A percentile compares a stretch with the other conserved stretches of the same genome.
phyloP scores from a whole-genome alignment of 352 stramenopile species.

The Pythium oligandrum region DNA sequence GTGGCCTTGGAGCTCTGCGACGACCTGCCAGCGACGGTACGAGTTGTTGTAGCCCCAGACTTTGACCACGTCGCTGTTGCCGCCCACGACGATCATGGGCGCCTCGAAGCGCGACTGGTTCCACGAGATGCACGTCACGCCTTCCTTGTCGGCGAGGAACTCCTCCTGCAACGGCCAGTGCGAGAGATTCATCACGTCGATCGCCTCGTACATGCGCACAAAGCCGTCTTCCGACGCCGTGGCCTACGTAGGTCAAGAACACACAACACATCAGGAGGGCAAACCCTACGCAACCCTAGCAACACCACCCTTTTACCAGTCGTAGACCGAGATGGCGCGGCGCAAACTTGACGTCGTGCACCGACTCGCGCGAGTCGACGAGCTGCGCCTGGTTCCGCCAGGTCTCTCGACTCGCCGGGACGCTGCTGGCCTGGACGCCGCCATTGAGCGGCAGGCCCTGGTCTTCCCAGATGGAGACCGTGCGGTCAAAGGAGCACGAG shows the following conservation, averaged over 20 bases:
- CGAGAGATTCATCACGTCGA: slow-evolving; percentile 94
- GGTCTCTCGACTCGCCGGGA: slow-evolving; percentile 37
- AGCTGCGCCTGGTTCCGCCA: slow-evolving; percentile 87
- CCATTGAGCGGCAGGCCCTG: slow-evolving; percentile 55
- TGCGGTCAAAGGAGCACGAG: slow-evolving; percentile 92
- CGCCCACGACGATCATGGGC: slow-evolving; percentile 92
- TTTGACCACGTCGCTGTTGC: slow-evolving; percentile 83
- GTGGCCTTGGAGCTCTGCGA: slow-evolving; percentile 81
- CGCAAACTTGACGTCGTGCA: slow-evolving; percentile 95
- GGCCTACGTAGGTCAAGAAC: slow-evolving; percentile 38
- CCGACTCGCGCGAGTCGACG: slow-evolving; percentile 89
- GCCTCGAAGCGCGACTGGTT: slow-evolving; percentile 93
- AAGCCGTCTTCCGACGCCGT: slow-evolving; percentile 93
- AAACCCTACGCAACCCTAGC: slow-evolving; percentile 3
- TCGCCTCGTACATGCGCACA: slow-evolving; percentile 94
- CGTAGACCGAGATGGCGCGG: slow-evolving; percentile 90
- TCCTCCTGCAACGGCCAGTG: slow-evolving; percentile 92
- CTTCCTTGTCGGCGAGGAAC: slow-evolving; percentile 78
- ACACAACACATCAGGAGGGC: not conserved
- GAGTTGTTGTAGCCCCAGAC: slow-evolving; percentile 91
- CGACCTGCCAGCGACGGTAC: slow-evolving; percentile 81
- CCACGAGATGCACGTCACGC: slow-evolving; percentile 92
- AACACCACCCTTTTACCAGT: slow-evolving; percentile 34
- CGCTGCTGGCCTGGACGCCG: slow-evolving; percentile 2
- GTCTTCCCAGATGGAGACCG: slow-evolving; percentile 95